Conservation (phyloP, 371 early-diverging fungal genomes). For the Catenaria anguillulae region DNA sequence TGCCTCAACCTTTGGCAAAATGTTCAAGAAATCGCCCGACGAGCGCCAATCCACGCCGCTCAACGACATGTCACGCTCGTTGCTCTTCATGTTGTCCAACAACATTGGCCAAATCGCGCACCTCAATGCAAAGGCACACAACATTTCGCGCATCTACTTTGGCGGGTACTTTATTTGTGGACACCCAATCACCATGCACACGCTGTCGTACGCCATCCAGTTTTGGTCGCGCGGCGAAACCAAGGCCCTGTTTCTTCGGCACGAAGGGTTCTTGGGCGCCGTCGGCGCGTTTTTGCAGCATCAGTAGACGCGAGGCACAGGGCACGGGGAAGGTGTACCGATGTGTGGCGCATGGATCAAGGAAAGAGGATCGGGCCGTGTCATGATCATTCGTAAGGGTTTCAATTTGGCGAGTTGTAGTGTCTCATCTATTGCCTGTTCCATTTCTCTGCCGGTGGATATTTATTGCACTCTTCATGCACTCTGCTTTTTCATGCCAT, state of each 20-base stretch:
- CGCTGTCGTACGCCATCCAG: slow-evolving; percentile 84
- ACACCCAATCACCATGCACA: slow-evolving; percentile 92
- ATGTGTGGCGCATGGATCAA: too few relatives aligned
- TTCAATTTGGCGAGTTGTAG: too few relatives aligned
- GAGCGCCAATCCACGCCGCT: slow-evolving; percentile 43
- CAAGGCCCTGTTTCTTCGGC: slow-evolving; percentile 84
- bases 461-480: too few relatives aligned
- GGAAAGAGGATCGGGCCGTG: too few relatives aligned
- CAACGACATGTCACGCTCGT: slow-evolving; percentile 71
- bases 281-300: slow-evolving; percentile 55
- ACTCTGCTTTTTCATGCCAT: too few relatives aligned
- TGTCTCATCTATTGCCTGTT: too few relatives aligned
- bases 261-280: slow-evolving; percentile 93
- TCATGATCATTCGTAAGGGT: too few relatives aligned
- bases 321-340: too few relatives aligned
- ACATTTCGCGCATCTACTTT: slow-evolving; percentile 81
- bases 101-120: slow-evolving; percentile 97
- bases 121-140: slow-evolving; percentile 82
- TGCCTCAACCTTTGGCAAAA: slow-evolving; percentile 89
- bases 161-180: slow-evolving; percentile 93
- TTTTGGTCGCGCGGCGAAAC: slow-evolving; percentile 94
- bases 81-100: slow-evolving; percentile 84
- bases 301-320: too few relatives aligned
- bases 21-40: slow-evolving; percentile 59
- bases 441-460: too few relatives aligned